Evolutionary conservation across 441 rosid species (phyloP).

Genomic region (Pelargonium myrrhifolium): DNA sequence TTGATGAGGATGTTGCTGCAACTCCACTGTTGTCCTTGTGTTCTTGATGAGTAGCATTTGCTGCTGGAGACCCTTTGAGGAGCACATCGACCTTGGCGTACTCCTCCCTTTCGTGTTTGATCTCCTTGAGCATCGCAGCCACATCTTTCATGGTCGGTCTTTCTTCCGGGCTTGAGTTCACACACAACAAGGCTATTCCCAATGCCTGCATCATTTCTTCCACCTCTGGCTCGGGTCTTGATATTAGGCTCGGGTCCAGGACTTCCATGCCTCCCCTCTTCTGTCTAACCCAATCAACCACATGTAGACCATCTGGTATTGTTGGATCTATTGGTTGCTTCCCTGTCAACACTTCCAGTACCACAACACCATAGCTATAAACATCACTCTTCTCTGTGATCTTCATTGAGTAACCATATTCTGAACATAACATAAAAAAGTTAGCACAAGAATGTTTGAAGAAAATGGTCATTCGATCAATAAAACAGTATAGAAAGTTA

Average conservation of each 20-base stretch:
- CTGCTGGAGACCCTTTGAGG: conserved; percentile 60
- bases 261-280: conserved; percentile 57
- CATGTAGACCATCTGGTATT: conserved; percentile 76
- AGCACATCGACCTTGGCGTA: conserved; percentile 67
- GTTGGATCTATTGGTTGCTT: conserved; percentile 95
- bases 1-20: conserved; percentile 51
- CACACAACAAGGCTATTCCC: conserved; percentile 73
- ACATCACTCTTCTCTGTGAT: conserved; percentile 94
- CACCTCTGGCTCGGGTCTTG: conserved; percentile 52
- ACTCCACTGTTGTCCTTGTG: conserved; percentile 19
- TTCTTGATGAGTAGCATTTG: conserved; percentile 19
- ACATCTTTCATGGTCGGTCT: conserved; percentile 93
- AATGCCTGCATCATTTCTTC: conserved; percentile 83
- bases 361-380: conserved; percentile 89
- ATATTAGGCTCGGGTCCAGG: conserved; percentile 47
- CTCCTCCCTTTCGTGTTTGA: conserved; percentile 78
- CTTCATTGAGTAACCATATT: conserved; percentile 92
- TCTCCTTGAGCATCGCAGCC: conserved; percentile 86
- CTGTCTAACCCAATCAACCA: conserved; percentile 85
- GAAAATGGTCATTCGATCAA: not conserved
- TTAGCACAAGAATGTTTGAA: conserved; percentile 13
- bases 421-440: conserved; percentile 29
- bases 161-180: conserved; percentile 61
- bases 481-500: conserved; percentile 17
- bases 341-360: conserved; percentile 81